Evolutionary conservation across 169 alveolate species (phyloP).

Genomic region (Babesia bigemina): DNA sequence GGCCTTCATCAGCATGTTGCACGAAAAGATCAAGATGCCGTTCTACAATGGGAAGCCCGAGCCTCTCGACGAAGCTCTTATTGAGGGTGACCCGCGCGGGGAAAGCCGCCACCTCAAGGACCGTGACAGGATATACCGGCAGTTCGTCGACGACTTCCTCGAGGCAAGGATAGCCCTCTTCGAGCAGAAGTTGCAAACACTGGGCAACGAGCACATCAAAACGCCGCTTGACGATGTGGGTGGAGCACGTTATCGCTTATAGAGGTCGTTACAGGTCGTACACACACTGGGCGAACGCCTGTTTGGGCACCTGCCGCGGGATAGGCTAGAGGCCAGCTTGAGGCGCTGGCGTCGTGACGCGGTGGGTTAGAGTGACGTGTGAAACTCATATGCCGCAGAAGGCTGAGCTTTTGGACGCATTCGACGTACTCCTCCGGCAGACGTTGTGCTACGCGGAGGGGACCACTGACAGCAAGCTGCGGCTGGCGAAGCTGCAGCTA

Average conservation of each 20-base stretch:
- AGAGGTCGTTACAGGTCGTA: constrained; percentile 19
- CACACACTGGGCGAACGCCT: constrained; percentile 32
- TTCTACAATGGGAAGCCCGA: constrained; percentile 48
- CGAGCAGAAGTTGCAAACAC: constrained; percentile 25
- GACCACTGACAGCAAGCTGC: constrained; percentile 18
- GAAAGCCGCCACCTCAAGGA: constrained; percentile 31
- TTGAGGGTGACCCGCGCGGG: constrained; percentile 41
- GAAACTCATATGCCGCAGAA: constrained; percentile 2
- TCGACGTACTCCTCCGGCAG: constrained; percentile 35
- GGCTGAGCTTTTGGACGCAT: constrained; percentile 30
- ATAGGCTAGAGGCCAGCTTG: background rate
- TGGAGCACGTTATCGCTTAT: background rate
- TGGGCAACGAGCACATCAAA: constrained; percentile 20
- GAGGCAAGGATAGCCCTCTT: constrained; percentile 40
- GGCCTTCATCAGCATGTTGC: constrained; percentile 44
- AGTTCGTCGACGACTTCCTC: constrained; percentile 50
- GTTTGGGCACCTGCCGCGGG: constrained; percentile 39
- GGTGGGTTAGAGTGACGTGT: background rate
- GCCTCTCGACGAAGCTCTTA: constrained; percentile 37
- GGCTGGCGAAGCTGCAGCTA: constrained; percentile 6
- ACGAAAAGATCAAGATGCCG: constrained; percentile 63
- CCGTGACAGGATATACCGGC: constrained; percentile 22
- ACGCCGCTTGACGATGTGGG: constrained; percentile 36
- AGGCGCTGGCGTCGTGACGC: constrained; percentile 13
- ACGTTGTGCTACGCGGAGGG: constrained; percentile 44